Evolutionary conservation across 495 filamentous ascomycete genomes (phyloP), one percentile per base, ranked within the genome.

Genomic region (Tetracladium marchalianum): DNA sequence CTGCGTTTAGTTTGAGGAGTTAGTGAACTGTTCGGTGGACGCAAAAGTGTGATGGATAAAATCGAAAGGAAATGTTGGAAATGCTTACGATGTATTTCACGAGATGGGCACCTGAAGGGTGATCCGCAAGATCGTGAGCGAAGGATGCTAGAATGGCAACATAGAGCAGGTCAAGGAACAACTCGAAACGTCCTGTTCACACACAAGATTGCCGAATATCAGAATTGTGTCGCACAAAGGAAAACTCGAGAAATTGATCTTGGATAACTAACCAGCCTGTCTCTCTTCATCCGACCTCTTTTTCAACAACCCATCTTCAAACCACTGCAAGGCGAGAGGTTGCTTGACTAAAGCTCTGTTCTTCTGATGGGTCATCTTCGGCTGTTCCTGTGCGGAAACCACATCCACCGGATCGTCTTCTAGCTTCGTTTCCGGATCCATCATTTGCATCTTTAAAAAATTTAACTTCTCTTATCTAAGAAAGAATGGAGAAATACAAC

Each of bases 141-240:
- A 46, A 46, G 32, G 38, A 39, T 16, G 44, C 44, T 11, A 46
- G 19, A 17, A 69, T 68, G 11, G 64, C 64, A 36, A 69, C 66
- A 47, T 67, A 72, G 2, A 72, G 57, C 41, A 72, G 54, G 41
- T 72, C 69, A n/a, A 72, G 63, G 50, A 72, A 72, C 5, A 72
- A 60, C 44, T 70, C 68, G 40, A 72, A 71, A 9, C 69, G 63
- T 12, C 68, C 64, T 68, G 35, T 2, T 27, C 22, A 27, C 22
- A 27, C 22, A 27, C 22, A 27, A 27, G 16, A 17, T 7, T 13
- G 11, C 24, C 44, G 16, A 6, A 22, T 24, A 37, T 8, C 1
- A 13, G 12, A 17, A 40, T 22, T 27, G 22, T 27, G 22, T 27
- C 22, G 3, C 22, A 27, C n/a, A n/a, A n/a, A n/a, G n/a, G n/a